Percentiles rank a stretch among this genome's conserved stretches.
Evolutionary conservation across 177 flowering plant genomes (phyloP).

Genomic region (Viscum album): DNA sequence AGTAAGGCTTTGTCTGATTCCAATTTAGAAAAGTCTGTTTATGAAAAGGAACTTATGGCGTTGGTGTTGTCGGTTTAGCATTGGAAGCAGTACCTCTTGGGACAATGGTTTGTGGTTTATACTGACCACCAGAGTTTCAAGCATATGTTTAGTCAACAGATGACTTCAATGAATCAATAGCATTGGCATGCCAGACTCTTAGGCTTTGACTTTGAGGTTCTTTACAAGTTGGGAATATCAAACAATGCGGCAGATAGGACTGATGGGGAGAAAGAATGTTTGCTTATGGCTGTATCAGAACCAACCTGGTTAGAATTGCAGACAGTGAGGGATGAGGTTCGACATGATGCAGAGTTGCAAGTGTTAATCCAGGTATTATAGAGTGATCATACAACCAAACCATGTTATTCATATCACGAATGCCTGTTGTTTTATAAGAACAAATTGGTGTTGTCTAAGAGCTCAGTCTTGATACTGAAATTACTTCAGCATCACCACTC

Average conservation of each 20-base stretch:
- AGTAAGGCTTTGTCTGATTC: neutral
- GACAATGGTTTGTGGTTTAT: neutral
- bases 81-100: neutral
- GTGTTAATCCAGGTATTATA: too few species aligned
- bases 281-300: too few species aligned
- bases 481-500: neutral
- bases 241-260: neutral
- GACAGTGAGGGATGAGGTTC: too few species aligned
- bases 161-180: neutral
- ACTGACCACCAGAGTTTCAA: slow-evolving; percentile 3
- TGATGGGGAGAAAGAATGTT: too few species aligned
- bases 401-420: too few species aligned
- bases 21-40: neutral
- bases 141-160: neutral
- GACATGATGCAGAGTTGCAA: too few species aligned
- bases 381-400: too few species aligned
- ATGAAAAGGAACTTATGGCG: neutral
- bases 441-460: too few species aligned
- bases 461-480: too few species aligned
- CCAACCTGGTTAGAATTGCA: too few species aligned
- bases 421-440: too few species aligned
- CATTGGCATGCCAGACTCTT: neutral
- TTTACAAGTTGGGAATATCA: neutral
- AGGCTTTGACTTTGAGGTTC: neutral
- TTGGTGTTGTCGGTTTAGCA: neutral